Evolutionary conservation across 2,329 filamentous ascomycete species (phyloP), one percentile per base, ranked within the genome.

Genomic region (Pseudogymnoascus sp.): DNA sequence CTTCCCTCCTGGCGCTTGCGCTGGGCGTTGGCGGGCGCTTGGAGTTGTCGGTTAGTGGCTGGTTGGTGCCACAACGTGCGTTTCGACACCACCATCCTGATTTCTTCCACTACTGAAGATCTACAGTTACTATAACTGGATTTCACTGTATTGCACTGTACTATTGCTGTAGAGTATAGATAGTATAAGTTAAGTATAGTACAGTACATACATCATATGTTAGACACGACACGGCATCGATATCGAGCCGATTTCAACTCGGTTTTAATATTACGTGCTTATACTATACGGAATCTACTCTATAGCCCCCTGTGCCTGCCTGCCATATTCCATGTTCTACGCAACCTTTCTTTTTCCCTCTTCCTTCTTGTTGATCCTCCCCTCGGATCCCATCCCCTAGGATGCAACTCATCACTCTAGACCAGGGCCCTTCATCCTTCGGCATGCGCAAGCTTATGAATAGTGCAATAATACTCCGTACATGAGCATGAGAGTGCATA

Each of bases 391-490:
- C 33, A 11, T 35, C 12, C 31, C 31, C 35, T 37, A 37, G 14
- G 40, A 21, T 21, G 40, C 40, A 21, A 21, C 40, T 44, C 40
- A 23, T 18, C 18, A 18, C 21, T 28, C 23, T 28, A 53, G 44
- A 28, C 44, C 23, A 53, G 23, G 23, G 23, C 14, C 21, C 21
- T 21, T 3, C 44, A 53, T 53, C 44, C 44, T 53, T 53, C 44
- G 23, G 23, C 44, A 53, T 53, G 23, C 23, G 44, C 44, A n/a
- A 31, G 44, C 23, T 28, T 53, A 53, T 53, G 23, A 28, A 53
- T 53, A 53, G 23, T 53, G 44, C 44, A 53, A 53, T 53, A 53
- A 53, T 53, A 11, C 6, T 53, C 44, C 44, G 44, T 53, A 53
- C 44, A 53, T 28, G 40, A 42, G 16, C 38, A 18, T 11, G 42